Conservation (phyloP, 1,284 basidiomycete genomes). For the Meripilus lineatus region DNA sequence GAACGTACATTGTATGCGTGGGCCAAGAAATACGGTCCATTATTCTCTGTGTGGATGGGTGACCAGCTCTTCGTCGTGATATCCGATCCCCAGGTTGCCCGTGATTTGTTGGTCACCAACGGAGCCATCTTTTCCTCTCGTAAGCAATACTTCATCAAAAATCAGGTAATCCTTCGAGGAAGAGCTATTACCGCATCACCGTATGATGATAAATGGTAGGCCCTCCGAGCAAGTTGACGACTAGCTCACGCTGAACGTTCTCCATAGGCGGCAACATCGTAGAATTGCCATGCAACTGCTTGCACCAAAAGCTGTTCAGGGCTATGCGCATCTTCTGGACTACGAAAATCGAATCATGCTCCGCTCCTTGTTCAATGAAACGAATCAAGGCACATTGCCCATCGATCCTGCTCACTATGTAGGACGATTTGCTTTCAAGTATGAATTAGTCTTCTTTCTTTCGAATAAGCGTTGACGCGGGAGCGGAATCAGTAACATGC, state of each 20-base stretch:
- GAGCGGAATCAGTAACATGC: slow-evolving; percentile 26
- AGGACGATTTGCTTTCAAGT: slow-evolving; percentile 33
- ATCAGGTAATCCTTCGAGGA: slow-evolving; percentile 30
- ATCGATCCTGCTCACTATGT: slow-evolving; percentile 31
- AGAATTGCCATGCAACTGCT: slow-evolving; percentile 31
- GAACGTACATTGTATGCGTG: slow-evolving; percentile 33
- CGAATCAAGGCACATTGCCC: slow-evolving; percentile 23
- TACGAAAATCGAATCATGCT: slow-evolving; percentile 33
- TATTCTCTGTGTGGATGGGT: no score
- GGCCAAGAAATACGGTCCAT: slow-evolving; percentile 31
- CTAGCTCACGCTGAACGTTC: background rate
- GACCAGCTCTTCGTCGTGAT: no score
- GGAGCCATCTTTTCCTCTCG: slow-evolving; percentile 33
- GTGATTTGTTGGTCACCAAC: slow-evolving; percentile 32
- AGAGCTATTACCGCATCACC: slow-evolving; percentile 35
- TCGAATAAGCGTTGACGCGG: background rate
- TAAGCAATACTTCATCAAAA: slow-evolving; percentile 33
- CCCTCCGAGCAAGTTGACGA: background rate
- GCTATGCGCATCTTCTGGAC: slow-evolving; percentile 28
- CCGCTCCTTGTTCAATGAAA: slow-evolving; percentile 25
- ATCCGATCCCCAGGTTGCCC: slow-evolving; percentile 30
- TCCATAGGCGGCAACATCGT: slow-evolving; percentile 35
- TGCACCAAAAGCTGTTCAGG: slow-evolving; percentile 30
- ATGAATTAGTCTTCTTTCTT: slow-evolving; percentile 1
- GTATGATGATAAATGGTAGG: slow-evolving; percentile 36